A percentile compares a stretch with the other conserved stretches of the same genome.
phyloP scores from a whole-genome alignment of 2,329 filamentous ascomycete genomes.

The Penicillium capsulatum region DNA sequence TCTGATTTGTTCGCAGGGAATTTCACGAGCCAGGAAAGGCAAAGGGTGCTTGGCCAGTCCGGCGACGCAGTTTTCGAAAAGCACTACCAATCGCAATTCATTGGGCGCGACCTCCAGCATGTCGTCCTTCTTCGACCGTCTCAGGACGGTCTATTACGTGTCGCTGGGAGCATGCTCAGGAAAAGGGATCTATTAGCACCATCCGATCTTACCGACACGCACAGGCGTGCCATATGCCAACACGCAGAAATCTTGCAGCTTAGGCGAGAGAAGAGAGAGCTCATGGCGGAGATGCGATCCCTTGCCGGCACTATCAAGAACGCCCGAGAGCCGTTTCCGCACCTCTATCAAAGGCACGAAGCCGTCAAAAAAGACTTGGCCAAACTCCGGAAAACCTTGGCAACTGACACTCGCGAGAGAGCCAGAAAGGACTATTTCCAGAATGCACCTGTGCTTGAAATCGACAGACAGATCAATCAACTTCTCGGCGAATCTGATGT shows the following conservation, averaged over 20 bases:
- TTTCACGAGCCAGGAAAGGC: conserved; percentile 27
- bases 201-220: conserved; percentile 19
- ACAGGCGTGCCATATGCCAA: conserved; percentile 18
- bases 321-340: conserved; percentile 13
- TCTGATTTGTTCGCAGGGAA: conserved; percentile 15
- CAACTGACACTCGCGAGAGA: conserved; percentile 18
- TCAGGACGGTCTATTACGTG: conserved; percentile 21
- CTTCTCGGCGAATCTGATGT: conserved; percentile 20
- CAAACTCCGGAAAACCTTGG: conserved; percentile 20
- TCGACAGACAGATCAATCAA: conserved; percentile 26
- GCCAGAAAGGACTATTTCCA: conserved; percentile 27
- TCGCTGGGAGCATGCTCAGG: conserved; percentile 25
- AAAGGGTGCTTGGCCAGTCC: conserved; percentile 26
- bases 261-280: conserved; percentile 25
- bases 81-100: conserved; percentile 27
- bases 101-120: conserved; percentile 24
- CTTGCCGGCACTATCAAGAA: conserved; percentile 23
- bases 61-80: conserved; percentile 25
- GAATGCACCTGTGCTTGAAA: conserved; percentile 21
- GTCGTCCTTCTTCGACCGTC: conserved; percentile 25
- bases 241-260: conserved; percentile 21
- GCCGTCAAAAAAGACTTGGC: conserved; percentile 18
- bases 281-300: conserved; percentile 24
- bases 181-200: conserved; percentile 22
- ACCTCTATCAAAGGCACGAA: conserved; percentile 23